Base-by-base conservation (phyloP, 306 rosid species). In the Oxytropis ochrocephala region DNA sequence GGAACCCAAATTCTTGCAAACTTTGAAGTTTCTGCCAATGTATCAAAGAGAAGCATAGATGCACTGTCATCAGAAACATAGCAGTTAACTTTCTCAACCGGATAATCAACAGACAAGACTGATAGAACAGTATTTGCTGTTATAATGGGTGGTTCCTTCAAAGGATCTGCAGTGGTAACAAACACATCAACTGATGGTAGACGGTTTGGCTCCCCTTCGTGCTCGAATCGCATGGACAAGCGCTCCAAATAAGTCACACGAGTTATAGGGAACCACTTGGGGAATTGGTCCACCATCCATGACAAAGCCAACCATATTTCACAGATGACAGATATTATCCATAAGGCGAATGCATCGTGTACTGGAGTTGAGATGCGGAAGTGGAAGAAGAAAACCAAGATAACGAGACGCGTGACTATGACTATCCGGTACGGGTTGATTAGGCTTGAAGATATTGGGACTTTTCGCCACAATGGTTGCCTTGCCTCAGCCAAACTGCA, bases 61-160 rank as follows among this genome's bases (percentile, higher is more conserved):
- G 99, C 99, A 19, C 95, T 91, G 54, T 94, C 99, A 70, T 94
- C 99, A 1, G 99, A 94, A 24, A 94, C 88, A 75, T 91, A 94
- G 74, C 97, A 91, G 76, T 81, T 82, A 14, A 94, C 76, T 75
- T 88, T 94, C 6, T 85, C 92, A 41, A 83, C 92, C n/a, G 99
- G 99, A 50, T 94, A 94, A 73, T 94, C 99, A 17, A 87, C 86
- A 18, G 97, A 8, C 43, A 94, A 82, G 54, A 94, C 85, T 16
- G 99, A 94, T 4, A 94, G 85, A 53, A 94, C 88, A 0, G 97
- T 88, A 80, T 94, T 94, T 21, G 99, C 96, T 1, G 97, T 94
- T 46, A 83, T 69, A 65, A 94, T 87, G 0, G 99, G 99, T 2
- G 99, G 95, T 77, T 94, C 99, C 83, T 85, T 94, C 32, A 77